A percentile compares a stretch with the other conserved stretches of the same genome.
Conservation (phyloP, 257 asterid species). For the Catharanthus roseus region DNA sequence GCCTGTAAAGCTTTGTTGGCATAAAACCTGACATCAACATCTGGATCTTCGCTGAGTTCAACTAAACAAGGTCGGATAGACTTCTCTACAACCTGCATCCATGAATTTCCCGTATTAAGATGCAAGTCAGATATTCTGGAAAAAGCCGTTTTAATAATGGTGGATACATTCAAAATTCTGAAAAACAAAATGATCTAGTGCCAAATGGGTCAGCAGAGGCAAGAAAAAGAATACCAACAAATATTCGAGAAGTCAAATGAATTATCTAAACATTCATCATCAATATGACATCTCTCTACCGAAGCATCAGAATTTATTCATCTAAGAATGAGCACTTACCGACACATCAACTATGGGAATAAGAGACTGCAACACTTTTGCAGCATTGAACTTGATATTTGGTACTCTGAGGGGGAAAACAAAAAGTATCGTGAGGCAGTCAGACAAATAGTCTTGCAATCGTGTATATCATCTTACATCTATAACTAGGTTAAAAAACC, state of each 20-base stretch:
- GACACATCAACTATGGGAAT: slow-evolving; percentile 77
- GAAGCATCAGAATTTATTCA: neutral
- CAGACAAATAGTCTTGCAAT: slow-evolving; percentile 7
- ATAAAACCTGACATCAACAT: slow-evolving; percentile 80
- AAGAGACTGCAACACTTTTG: slow-evolving; percentile 85
- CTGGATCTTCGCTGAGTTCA: slow-evolving; percentile 88
- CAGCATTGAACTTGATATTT: slow-evolving; percentile 84
- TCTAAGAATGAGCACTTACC: slow-evolving; percentile 36
- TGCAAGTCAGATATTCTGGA: neutral
- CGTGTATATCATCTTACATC: neutral
- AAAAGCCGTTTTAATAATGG: neutral
- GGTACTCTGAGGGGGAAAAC: slow-evolving; percentile 98
- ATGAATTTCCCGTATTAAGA: slow-evolving; percentile 1
- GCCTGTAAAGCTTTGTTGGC: slow-evolving; percentile 88
- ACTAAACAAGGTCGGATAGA: slow-evolving; percentile 72
- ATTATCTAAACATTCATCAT: neutral
- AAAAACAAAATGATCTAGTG: neutral
- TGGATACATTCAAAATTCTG: too few relatives aligned
- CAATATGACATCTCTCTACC: neutral
- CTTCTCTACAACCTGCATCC: slow-evolving; percentile 67
- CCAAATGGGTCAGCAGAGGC: neutral
- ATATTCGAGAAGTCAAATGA: neutral
- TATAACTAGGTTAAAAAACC: slow-evolving; percentile 11
- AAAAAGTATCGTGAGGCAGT: slow-evolving; percentile 13
- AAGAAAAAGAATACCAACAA: neutral